Base-by-base conservation (phyloP, 345 rosid species). In the Nasturtium officinale region DNA sequence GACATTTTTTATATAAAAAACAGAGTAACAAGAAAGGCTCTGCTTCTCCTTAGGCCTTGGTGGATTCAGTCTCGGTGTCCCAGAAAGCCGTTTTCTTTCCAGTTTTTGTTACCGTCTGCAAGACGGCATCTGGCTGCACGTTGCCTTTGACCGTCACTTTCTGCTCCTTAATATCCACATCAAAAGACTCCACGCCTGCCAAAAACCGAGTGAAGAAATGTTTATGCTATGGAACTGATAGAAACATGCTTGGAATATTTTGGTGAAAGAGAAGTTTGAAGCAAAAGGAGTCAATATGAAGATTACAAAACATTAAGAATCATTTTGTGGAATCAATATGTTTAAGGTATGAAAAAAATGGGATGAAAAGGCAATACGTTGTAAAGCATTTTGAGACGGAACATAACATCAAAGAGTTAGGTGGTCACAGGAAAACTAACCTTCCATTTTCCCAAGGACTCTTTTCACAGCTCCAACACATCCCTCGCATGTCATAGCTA, bases 121-220 rank as follows among this genome's bases (percentile, higher is more conserved):
- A 67, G 56, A 89, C 97, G 0, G 90, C 88, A 25, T 89, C 91
- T 0, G 91, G 95, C 80, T 87, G 87, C 51, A 91, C 89, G 11
- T 83, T 90, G 55, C 98, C 97, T 82, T 82, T 87, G 70, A 94
- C 98, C 0, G 89, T 94, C 78, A 94, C 98, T 62, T 87, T 94
- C 74, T 94, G 97, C 84, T 89, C 89, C 81, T 94, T 71, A 83
- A 91, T 33, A 74, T 91, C 86, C 43, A 91, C 80, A 57, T 94
- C 92, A 58, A 60, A 94, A 28, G 91, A 81, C 64, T 91, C 96
- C 74, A 94, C 98, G 69, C 97, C 80, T 77, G 40, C 45, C 18
- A 38, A 8, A 30, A 63, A 4, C 13, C 30, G 0, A 42, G 40
- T 42, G 3, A 6, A 46, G 8, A 2, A 2, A 61, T 18, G 46